Evolutionary conservation across 2,329 filamentous ascomycete species (phyloP).

Genomic region (Teratosphaeria nubilosa): DNA sequence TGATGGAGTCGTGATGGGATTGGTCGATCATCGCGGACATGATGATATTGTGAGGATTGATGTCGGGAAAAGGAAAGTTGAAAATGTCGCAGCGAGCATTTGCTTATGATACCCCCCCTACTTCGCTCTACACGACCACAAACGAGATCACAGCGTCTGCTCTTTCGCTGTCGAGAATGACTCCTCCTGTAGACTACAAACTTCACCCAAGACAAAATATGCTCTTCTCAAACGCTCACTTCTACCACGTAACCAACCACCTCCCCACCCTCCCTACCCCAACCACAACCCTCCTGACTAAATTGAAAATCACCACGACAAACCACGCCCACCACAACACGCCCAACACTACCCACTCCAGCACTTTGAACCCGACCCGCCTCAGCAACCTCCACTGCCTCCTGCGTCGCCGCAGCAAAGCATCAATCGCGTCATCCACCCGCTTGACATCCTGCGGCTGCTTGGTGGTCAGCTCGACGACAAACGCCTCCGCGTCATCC

Average conservation of each 20-base stretch:
- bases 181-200: too few relatives aligned
- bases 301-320: constrained; percentile 64
- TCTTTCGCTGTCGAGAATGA: too few relatives aligned
- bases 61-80: neutral
- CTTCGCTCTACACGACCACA: too few relatives aligned
- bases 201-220: too few relatives aligned
- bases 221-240: too few relatives aligned
- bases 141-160: too few relatives aligned
- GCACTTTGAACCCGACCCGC: constrained; percentile 64
- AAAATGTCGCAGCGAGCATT: neutral
- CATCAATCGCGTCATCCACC: constrained; percentile 64
- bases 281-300: constrained; percentile 53
- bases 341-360: constrained; percentile 81
- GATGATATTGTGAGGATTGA: neutral
- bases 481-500: constrained; percentile 71
- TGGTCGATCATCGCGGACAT: neutral
- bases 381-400: constrained; percentile 66
- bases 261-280: constrained; percentile 50
- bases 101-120: neutral
- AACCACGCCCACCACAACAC: constrained; percentile 95
- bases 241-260: constrained; percentile 74
- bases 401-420: constrained; percentile 59
- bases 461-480: constrained; percentile 62
- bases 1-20: neutral
- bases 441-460: constrained; percentile 73